A percentile compares a stretch with the other conserved stretches of the same genome.
These are phyloP conservation scores for Acorus calamus DNA, from an alignment of 106 monocot species.

Conservation along the genomic window DNA sequence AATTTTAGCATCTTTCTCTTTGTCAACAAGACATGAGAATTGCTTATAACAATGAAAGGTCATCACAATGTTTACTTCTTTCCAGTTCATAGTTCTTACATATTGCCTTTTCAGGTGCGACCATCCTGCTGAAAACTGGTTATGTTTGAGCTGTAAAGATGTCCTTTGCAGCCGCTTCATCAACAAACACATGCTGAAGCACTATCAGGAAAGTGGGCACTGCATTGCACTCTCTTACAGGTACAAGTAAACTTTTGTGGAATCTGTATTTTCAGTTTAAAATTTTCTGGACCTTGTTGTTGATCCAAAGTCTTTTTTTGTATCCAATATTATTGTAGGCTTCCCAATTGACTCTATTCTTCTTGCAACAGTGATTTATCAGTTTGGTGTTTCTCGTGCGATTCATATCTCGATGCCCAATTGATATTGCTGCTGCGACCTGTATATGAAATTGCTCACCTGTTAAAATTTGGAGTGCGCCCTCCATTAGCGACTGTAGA, in stretches of 20 bases:
- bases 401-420: slow-evolving; percentile 81
- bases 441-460: slow-evolving; percentile 75
- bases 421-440: slow-evolving; percentile 52
- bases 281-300: too few species aligned
- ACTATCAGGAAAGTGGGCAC: slow-evolving; percentile 67
- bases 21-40: too few species aligned
- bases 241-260: slow-evolving; percentile 8
- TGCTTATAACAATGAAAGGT: too few species aligned
- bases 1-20: too few species aligned
- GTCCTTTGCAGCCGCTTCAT: slow-evolving; percentile 84
- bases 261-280: too few species aligned
- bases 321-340: too few species aligned
- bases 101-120: slow-evolving; percentile 41
- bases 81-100: too few species aligned
- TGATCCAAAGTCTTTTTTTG: neutral
- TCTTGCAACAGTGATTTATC: slow-evolving; percentile 64
- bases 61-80: too few species aligned
- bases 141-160: slow-evolving; percentile 88
- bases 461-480: slow-evolving; percentile 63
- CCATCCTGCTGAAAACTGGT: slow-evolving; percentile 65
- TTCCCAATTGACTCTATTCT: neutral
- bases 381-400: slow-evolving; percentile 86
- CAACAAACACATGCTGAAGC: slow-evolving; percentile 83
- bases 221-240: slow-evolving; percentile 78
- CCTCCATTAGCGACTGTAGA: slow-evolving; percentile 38